Conservation (phyloP, 1,139 yeast species). For the Taphrina populina region DNA sequence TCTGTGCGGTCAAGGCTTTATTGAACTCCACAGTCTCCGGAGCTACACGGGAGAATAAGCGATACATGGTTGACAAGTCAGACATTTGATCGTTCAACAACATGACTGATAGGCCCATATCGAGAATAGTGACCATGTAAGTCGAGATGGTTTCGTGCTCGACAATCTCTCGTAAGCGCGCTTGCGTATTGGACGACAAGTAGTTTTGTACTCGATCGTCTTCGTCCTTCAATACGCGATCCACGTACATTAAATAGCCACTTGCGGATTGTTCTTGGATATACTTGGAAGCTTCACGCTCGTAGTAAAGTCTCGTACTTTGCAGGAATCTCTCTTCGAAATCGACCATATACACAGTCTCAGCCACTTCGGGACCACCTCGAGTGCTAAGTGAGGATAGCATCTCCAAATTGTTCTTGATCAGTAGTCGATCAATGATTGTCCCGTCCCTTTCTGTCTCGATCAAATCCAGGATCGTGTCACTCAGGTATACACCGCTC, state of each 20-base stretch:
- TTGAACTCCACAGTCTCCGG: conserved; percentile 54
- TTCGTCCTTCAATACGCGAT: conserved; percentile 59
- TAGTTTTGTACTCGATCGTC: conserved; percentile 57
- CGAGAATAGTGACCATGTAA: conserved; percentile 55
- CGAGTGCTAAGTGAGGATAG: conserved; percentile 54
- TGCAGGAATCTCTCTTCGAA: conserved; percentile 68
- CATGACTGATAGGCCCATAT: conserved; percentile 59
- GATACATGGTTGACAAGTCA: conserved; percentile 53
- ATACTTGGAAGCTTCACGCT: conserved; percentile 51
- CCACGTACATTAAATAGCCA: conserved; percentile 56
- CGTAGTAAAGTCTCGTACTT: conserved; percentile 59
- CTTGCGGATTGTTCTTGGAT: conserved; percentile 52
- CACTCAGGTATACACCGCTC: conserved; percentile 55
- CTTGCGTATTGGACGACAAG: conserved; percentile 56
- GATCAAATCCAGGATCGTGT: conserved; percentile 58
- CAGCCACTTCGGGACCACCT: conserved; percentile 21
- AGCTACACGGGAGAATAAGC: conserved; percentile 57
- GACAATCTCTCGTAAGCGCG: conserved; percentile 54
- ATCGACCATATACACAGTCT: conserved; percentile 56
- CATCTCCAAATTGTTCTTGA: conserved; percentile 67
- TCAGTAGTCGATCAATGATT: conserved; percentile 59
- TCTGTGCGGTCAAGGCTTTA: conserved; percentile 52
- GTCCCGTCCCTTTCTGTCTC: conserved; percentile 61
- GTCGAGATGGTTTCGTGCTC: conserved; percentile 64
- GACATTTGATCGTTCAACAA: conserved; percentile 48